These are phyloP conservation scores for Tetradesmus lagerheimii DNA, from an alignment of 139 green algal genomes.

Conservation along the genomic window DNA sequence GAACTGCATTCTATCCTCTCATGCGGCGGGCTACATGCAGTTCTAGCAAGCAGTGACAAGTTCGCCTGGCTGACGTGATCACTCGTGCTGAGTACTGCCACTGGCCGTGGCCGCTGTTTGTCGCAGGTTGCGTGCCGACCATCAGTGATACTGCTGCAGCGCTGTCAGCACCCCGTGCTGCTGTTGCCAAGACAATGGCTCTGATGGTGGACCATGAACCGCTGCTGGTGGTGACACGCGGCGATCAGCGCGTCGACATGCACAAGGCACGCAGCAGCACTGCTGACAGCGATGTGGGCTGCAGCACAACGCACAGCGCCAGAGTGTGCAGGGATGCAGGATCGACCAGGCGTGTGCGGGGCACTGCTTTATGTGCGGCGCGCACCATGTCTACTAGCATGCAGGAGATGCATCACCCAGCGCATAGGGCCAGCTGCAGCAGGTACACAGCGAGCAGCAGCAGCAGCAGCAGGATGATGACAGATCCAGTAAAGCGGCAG, in stretches of 20 bases:
- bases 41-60: neutral
- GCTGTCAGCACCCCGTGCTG: neutral
- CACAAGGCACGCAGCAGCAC: conserved; percentile 56
- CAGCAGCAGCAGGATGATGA: neutral
- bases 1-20: neutral
- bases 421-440: neutral
- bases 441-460: neutral
- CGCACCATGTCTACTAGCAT: too few species aligned
- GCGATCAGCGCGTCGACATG: conserved; percentile 53
- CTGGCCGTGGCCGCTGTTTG: neutral
- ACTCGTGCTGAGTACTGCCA: neutral
- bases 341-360: too few species aligned
- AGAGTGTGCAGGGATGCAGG: neutral
- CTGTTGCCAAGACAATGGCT: conserved; percentile 53
- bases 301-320: neutral
- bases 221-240: conserved; percentile 49
- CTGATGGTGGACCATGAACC: conserved; percentile 44
- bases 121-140: neutral
- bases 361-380: too few species aligned
- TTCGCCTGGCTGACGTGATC: neutral
- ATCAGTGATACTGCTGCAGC: neutral
- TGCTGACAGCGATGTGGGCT: neutral
- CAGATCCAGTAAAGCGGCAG: neutral
- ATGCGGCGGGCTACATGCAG: neutral
- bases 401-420: neutral